Conservation (phyloP, 495 filamentous ascomycete genomes). For the Penicillium taxi region DNA sequence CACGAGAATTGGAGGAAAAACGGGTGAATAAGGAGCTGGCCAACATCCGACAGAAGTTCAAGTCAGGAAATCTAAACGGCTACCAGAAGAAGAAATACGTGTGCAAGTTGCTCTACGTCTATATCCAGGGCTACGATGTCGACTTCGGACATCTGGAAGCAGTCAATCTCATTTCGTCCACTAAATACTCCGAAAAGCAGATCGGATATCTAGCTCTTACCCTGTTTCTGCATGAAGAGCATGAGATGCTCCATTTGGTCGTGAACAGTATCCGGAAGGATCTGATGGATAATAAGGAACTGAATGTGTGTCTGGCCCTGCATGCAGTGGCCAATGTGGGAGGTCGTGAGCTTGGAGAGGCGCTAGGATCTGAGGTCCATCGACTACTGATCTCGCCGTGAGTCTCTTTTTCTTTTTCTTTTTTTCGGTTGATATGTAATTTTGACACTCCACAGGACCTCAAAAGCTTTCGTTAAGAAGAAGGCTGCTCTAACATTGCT, state of each 20-base stretch:
- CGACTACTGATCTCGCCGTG: conserved; percentile 92
- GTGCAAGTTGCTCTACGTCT: conserved; percentile 99
- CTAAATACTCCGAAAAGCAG: conserved; percentile 98
- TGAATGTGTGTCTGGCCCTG: conserved; percentile 95
- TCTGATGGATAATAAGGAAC: conserved; percentile 84
- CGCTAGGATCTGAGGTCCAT: conserved; percentile 87
- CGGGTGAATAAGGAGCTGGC: conserved; percentile 98
- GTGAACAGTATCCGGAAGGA: conserved; percentile 99
- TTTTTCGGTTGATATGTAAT: neutral
- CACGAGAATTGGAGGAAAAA: conserved; percentile 95
- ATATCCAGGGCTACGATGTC: conserved; percentile 98
- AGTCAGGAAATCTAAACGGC: conserved; percentile 80
- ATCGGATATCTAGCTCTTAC: conserved; percentile 98
- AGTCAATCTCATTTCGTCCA: conserved; percentile 92
- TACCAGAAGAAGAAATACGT: conserved; percentile 99
- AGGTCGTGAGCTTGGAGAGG: conserved; percentile 93
- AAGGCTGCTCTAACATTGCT: conserved; percentile 97
- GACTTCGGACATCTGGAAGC: conserved; percentile 98
- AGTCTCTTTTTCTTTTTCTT: conserved; percentile 24
- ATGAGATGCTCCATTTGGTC: conserved; percentile 91
- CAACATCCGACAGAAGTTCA: conserved; percentile 76
- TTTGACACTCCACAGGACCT: conserved; percentile 54
- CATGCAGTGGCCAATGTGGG: conserved; percentile 99
- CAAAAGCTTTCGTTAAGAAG: conserved; percentile 98
- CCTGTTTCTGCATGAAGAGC: conserved; percentile 91